These are phyloP conservation scores for Cymbidium sinense DNA, from an alignment of 106 monocot genomes.

Conservation along the genomic window DNA sequence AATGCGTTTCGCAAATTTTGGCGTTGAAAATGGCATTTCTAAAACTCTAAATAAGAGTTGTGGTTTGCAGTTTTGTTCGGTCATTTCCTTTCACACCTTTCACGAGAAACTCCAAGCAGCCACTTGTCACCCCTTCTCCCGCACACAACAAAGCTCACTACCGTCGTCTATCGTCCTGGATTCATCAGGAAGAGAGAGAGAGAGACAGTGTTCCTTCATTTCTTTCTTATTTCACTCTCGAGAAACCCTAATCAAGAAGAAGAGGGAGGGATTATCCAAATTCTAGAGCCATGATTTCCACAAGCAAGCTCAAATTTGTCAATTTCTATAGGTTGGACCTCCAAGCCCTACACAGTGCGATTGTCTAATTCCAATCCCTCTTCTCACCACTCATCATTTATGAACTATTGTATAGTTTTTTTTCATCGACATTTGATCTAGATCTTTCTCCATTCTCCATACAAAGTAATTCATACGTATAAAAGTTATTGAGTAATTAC, in stretches of 20 bases:
- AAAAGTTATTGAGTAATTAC: background rate
- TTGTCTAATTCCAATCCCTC: background rate
- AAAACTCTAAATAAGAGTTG: too few relatives aligned
- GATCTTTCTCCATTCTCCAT: background rate
- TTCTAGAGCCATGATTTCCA: slow-evolving; percentile 58
- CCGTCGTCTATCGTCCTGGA: too few relatives aligned
- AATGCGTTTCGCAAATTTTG: too few relatives aligned
- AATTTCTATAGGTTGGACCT: slow-evolving; percentile 82
- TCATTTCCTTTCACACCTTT: too few relatives aligned
- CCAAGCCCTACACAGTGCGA: background rate
- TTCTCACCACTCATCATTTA: background rate
- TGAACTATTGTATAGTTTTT: background rate
- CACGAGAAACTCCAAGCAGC: too few relatives aligned
- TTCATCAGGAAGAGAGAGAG: too few relatives aligned
- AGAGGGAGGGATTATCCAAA: background rate
- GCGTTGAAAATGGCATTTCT: too few relatives aligned
- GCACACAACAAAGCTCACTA: too few relatives aligned
- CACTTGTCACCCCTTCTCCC: too few relatives aligned
- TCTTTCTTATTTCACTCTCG: background rate
- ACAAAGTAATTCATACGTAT: background rate
- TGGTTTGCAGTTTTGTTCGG: too few relatives aligned
- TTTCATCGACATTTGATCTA: background rate
- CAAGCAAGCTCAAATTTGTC: slow-evolving; percentile 85
- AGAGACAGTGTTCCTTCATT: background rate
- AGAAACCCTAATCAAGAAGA: background rate